phyloP scores from a whole-genome alignment of 257 asterid genomes.

The Ligustrum vulgare region DNA sequence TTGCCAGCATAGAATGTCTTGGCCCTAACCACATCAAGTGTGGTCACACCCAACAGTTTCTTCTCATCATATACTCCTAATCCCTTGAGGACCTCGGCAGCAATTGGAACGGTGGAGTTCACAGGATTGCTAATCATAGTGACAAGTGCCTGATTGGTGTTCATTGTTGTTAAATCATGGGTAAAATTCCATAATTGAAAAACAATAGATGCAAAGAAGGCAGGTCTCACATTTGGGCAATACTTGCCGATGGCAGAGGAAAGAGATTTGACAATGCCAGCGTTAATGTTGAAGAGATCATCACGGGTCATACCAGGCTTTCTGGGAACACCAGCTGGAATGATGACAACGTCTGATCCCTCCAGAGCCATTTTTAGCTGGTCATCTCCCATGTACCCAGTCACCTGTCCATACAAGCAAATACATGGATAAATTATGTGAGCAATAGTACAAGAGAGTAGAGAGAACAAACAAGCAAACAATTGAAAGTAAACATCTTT shows the following conservation, averaged over 20 bases:
- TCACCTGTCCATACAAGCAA: slow-evolving; percentile 40
- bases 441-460: not conserved
- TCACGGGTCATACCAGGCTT: slow-evolving; percentile 98
- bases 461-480: not conserved
- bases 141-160: slow-evolving; percentile 56
- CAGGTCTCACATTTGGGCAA: slow-evolving; percentile 64
- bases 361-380: slow-evolving; percentile 75
- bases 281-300: slow-evolving; percentile 85
- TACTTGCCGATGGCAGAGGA: slow-evolving; percentile 75
- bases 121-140: slow-evolving; percentile 94
- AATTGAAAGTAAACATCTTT: not conserved
- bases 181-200: not conserved
- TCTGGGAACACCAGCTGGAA: slow-evolving; percentile 98
- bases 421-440: not conserved
- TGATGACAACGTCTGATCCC: slow-evolving; percentile 76
- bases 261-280: slow-evolving; percentile 85
- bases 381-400: slow-evolving; percentile 70
- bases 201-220: not conserved
- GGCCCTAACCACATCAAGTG: slow-evolving; percentile 97
- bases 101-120: slow-evolving; percentile 90
- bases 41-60: slow-evolving; percentile 82
- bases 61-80: slow-evolving; percentile 75
- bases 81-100: slow-evolving; percentile 86
- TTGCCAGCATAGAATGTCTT: slow-evolving; percentile 87
- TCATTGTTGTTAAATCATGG: not conserved